Evolutionary conservation across 83 land plant genomes (phyloP).

Genomic region (Larix sibirica): DNA sequence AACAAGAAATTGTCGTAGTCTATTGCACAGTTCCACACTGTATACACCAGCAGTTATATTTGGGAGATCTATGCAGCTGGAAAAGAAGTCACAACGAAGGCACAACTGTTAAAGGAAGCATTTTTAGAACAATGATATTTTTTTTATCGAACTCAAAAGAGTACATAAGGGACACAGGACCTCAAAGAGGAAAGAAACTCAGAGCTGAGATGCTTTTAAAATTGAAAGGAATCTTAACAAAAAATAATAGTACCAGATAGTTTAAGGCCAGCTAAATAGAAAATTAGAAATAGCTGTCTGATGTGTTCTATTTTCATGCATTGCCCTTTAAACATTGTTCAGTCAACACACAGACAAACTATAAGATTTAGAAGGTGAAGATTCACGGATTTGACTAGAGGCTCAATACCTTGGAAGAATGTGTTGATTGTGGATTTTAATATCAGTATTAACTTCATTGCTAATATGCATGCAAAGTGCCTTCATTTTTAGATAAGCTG

Average conservation of each 20-base stretch:
- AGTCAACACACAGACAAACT: background rate
- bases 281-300: too few relatives aligned
- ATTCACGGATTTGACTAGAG: background rate
- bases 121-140: too few relatives aligned
- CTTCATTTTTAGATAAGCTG: conserved; percentile 91
- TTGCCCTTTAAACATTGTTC: background rate
- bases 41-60: conserved; percentile 83
- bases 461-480: conserved; percentile 69
- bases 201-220: background rate
- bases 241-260: background rate
- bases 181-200: background rate
- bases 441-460: conserved; percentile 86
- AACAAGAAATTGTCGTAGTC: conserved; percentile 77
- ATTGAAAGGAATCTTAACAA: background rate
- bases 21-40: conserved; percentile 75
- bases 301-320: background rate
- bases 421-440: conserved; percentile 90
- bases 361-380: background rate
- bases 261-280: background rate
- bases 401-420: conserved; percentile 85
- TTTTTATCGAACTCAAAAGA: too few relatives aligned
- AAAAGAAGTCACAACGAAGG: conserved; percentile 13
- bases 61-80: conserved; percentile 93
- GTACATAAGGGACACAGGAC: background rate
- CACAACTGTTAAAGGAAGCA: too few relatives aligned